These are phyloP conservation scores for Curvularia hawaiiensis DNA, from an alignment of 2,329 filamentous ascomycete genomes.

Conservation along the genomic window DNA sequence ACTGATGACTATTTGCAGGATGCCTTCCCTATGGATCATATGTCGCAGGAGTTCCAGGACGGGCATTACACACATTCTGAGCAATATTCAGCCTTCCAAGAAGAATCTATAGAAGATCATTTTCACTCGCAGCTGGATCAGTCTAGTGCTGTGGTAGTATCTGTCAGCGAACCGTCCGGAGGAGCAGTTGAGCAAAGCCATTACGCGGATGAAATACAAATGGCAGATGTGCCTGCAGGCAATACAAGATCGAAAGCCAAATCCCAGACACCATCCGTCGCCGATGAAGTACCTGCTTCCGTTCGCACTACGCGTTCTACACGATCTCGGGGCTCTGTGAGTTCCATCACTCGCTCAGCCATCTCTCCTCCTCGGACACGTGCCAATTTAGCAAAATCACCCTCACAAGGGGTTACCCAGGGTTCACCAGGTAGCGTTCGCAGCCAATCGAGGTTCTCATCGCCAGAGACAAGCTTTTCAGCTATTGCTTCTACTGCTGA, in stretches of 20 bases:
- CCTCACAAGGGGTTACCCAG: conserved; percentile 23
- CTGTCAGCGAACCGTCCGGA: conserved; percentile 19
- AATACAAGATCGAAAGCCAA: conserved; percentile 44
- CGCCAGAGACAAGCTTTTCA: conserved; percentile 21
- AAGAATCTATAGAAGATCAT: conserved; percentile 40
- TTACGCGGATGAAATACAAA: conserved; percentile 28
- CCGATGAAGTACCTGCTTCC: conserved; percentile 18
- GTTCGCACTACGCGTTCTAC: conserved; percentile 26
- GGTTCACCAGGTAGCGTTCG: conserved; percentile 37
- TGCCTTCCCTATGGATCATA: conserved; percentile 3
- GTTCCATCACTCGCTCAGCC: conserved; percentile 19
- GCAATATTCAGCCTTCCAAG: conserved; percentile 30
- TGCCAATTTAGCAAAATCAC: conserved; percentile 26
- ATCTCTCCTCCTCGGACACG: conserved; percentile 28
- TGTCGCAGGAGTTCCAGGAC: conserved; percentile 3
- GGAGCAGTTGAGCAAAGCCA: conserved; percentile 28
- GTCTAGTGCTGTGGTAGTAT: conserved; percentile 2
- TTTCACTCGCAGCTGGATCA: conserved; percentile 13
- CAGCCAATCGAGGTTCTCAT: conserved; percentile 34
- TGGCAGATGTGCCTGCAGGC: conserved; percentile 30
- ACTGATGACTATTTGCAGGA: conserved; percentile 16
- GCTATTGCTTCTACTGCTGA: background rate
- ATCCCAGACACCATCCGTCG: conserved; percentile 26
- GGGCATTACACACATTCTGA: conserved; percentile 8
- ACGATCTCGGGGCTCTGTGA: conserved; percentile 24